Evolutionary conservation across 495 filamentous ascomycete species (phyloP), one percentile per base, ranked within the genome.

Genomic region (Neurospora discreta): DNA sequence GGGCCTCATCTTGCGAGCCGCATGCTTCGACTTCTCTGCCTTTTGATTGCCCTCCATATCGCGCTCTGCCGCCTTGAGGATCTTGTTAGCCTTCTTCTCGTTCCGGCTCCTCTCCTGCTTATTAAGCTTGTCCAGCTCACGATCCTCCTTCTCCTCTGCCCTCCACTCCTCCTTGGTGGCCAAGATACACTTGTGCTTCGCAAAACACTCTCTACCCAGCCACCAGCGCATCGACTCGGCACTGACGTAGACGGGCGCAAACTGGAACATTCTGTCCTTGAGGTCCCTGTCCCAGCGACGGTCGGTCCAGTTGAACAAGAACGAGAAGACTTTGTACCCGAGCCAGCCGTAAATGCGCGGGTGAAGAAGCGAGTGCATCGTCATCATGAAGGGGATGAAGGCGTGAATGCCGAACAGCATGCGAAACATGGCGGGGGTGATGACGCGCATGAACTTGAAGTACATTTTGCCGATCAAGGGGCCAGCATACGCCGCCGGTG

Each of bases 381-480:
- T 86, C 90, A 97, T 92, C 95, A 98, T 98, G 76, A 97, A 82
- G 1, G 95, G 95, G 72, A 98, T 97, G 81, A 98, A 98, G 0
- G 94, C 89, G 78, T 97, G 94, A 69, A 98, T 94, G 26, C 95
- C 95, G 77, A 98, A 98, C 74, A 96, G 85, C 39, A 93, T 73
- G 1, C 93, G 85, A 81, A 97, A 98, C 78, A 92, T 84, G 18
- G 75, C 83, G 0, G 93, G 91, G 1, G 90, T 89, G 52, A 98
- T 91, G 26, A 90, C 81, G 3, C 88, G 87, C 92, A 97, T 95
- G 83, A 98, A 96, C 72, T 92, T 93, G 85, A 98, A 93, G 77
- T 96, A 97, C 77, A 91, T 89, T 76, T 92, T 93, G 60, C 91
- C 87, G 52, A 98, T 91, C 20, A 98, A 80, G 0, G 93, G 92